phyloP scores from a whole-genome alignment of 441 rosid species.

The Gossypium schwendimanii region DNA sequence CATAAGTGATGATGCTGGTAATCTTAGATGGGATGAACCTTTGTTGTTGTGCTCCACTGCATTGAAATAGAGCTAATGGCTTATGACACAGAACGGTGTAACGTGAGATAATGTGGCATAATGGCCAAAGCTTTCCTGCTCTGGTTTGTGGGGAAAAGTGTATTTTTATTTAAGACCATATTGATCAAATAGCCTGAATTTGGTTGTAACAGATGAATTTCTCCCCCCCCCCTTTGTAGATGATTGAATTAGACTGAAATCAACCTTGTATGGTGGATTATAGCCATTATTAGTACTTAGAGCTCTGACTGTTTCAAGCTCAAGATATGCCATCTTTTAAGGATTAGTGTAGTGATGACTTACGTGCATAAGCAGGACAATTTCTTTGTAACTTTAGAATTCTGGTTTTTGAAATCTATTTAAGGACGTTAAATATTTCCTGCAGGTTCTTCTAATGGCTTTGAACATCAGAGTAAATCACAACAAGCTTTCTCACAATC shows the following conservation, averaged over 20 bases:
- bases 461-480: slow-evolving; percentile 27
- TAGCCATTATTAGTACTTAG: not conserved
- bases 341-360: not conserved
- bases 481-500: slow-evolving; percentile 33
- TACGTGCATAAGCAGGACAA: not conserved
- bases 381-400: not conserved
- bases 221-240: not conserved
- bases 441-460: slow-evolving; percentile 40
- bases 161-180: not conserved
- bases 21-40: not conserved
- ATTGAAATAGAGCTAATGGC: not conserved
- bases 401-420: not conserved
- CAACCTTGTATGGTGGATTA: not conserved
- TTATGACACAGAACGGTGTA: not conserved
- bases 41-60: not conserved
- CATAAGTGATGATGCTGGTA: not conserved
- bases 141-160: not conserved
- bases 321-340: not conserved
- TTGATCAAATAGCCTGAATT: not conserved
- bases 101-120: not conserved
- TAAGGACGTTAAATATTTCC: slow-evolving; percentile 18
- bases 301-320: not conserved
- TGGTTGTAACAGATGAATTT: not conserved
- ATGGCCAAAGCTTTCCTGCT: not conserved
- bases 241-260: not conserved